Base-by-base conservation (phyloP, 2,329 filamentous ascomycete genomes). In the Colletotrichum caudatum region DNA sequence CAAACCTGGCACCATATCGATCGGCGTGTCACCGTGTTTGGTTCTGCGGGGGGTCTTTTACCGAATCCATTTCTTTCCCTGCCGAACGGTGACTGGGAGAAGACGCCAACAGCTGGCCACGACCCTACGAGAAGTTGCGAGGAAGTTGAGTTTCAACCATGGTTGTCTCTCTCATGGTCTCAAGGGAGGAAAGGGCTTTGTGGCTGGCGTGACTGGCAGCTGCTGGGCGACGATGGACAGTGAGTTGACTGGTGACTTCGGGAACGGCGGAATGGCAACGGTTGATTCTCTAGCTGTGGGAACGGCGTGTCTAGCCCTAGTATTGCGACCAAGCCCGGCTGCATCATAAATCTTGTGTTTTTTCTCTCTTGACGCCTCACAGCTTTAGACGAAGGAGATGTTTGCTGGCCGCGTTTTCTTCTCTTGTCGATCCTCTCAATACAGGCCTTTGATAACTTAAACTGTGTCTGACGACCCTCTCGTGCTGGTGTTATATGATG, bases 311-410 rank as follows among this genome's bases (percentile, higher is more conserved):
- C 60, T 64, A 77, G 75, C 80, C 79, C 78, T 76, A 78, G 78
- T 79, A 79, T 80, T 80, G 79, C 77, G 77, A 81, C 78, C 81
- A 82, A 59, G 69, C 50, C 66, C 79, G 79, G 79, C 80, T 83
- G 83, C 82, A 83, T 83, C 80, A 84, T 84, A 83, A 80, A 84
- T 84, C 79, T 83, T 84, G 81, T 83, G 76, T 61, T 41, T 70
- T 84, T 84, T 83, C 75, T 78, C 79, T 80, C 79, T 80, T 76
- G 74, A 76, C 76, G 76, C 77, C 77, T 79, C 75, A 76, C 77
- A 76, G 78, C 74, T 75, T 79, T 80, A 79, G 80, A 81, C 76
- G 79, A 80, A 80, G 79, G 77, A 80, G 78, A 80, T 78, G 66
- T 70, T 71, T 72, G 41, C 51, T 61, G 66, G 56, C 70, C 59